Conservation (phyloP, 257 asterid genomes). For the Solanum tarijense region DNA sequence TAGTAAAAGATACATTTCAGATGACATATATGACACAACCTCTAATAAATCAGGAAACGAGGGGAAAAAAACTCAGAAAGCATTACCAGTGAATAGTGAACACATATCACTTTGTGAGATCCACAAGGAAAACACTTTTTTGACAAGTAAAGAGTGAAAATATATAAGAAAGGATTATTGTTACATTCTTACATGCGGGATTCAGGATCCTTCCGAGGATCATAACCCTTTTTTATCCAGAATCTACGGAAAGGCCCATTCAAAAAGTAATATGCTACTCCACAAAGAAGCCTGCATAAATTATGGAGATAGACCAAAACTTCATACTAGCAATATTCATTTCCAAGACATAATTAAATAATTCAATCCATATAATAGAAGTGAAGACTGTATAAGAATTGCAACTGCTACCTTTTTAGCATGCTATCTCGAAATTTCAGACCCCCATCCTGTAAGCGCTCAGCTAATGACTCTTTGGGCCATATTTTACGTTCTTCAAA, state of each 20-base stretch:
- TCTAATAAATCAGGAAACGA: not conserved
- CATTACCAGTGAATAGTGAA: not conserved
- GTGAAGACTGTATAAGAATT: not conserved
- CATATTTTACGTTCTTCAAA: slow-evolving; percentile 89
- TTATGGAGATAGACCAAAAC: not conserved
- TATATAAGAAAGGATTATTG: not conserved
- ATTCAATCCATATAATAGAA: not conserved
- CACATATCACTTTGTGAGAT: not conserved
- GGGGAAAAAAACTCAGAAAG: not conserved
- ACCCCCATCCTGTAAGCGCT: slow-evolving; percentile 51
- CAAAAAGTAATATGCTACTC: slow-evolving; percentile 84
- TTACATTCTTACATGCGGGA: slow-evolving; percentile 65
- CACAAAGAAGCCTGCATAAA: slow-evolving; percentile 62
- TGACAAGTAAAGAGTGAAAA: slow-evolving; percentile 1
- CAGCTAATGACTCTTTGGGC: slow-evolving; percentile 62
- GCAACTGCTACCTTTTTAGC: slow-evolving; percentile 53
- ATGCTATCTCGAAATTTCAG: slow-evolving; percentile 29
- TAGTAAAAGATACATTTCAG: not conserved
- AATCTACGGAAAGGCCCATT: slow-evolving; percentile 85
- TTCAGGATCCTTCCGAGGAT: slow-evolving; percentile 93
- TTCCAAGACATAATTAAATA: not conserved
- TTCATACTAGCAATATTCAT: not conserved
- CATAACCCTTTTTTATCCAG: slow-evolving; percentile 92
- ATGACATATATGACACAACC: not conserved
- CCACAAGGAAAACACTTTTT: not conserved